These are phyloP conservation scores for Solanum peruvianum DNA, from an alignment of 257 asterid genomes.

Conservation along the genomic window DNA sequence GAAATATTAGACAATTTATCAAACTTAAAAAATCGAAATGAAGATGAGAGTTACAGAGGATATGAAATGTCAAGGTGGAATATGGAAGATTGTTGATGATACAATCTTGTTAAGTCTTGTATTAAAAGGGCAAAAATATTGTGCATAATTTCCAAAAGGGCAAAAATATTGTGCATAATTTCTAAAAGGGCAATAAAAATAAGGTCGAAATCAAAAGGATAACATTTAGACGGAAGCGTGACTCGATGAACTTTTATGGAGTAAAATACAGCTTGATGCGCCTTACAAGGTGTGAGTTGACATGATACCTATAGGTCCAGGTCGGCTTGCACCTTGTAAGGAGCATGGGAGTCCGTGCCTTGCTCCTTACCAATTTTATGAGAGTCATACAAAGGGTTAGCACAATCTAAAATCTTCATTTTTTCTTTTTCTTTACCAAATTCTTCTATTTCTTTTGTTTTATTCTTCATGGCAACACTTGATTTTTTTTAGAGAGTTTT, in stretches of 20 bases:
- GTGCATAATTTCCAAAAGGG: neutral
- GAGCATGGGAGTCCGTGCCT: neutral
- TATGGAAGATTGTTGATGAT: too few species aligned
- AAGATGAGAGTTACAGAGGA: too few species aligned
- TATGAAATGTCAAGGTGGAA: too few species aligned
- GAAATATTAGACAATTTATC: too few species aligned
- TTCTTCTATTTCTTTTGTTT: neutral
- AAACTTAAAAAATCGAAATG: too few species aligned
- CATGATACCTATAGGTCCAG: neutral
- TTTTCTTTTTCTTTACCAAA: neutral
- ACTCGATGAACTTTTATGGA: neutral
- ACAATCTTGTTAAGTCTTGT: too few species aligned
- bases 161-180: too few species aligned
- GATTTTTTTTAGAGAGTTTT: neutral
- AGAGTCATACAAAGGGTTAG: constrained; percentile 66
- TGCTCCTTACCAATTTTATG: constrained; percentile 26
- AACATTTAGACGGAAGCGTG: neutral
- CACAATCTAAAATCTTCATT: constrained; percentile 48
- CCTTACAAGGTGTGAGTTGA: neutral
- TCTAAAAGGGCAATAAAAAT: too few species aligned
- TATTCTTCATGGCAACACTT: neutral
- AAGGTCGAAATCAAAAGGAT: neutral
- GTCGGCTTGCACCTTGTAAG: neutral
- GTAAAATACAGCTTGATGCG: too few species aligned
- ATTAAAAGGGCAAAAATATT: neutral